Percentiles rank a stretch among this genome's conserved stretches.
These are phyloP conservation scores for Alternaria triticimaculans DNA, from an alignment of 2,329 filamentous ascomycete species.

Conservation along the genomic window DNA sequence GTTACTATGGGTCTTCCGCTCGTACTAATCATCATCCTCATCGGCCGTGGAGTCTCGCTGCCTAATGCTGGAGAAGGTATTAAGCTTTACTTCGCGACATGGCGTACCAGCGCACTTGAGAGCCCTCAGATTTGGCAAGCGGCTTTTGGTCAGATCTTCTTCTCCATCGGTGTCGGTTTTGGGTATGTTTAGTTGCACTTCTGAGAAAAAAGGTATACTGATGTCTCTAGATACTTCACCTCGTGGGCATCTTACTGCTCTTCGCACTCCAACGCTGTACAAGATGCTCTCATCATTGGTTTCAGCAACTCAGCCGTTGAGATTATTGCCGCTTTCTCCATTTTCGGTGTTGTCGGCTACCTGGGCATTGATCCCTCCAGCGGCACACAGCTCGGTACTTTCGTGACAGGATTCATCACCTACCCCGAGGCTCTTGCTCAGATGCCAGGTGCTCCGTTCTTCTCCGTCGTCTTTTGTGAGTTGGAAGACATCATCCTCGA, in stretches of 20 bases:
- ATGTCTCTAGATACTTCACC: not conserved
- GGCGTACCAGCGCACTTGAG: slow-evolving; percentile 23
- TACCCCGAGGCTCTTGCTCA: slow-evolving; percentile 60
- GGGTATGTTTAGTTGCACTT: slow-evolving; percentile 54
- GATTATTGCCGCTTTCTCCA: slow-evolving; percentile 53
- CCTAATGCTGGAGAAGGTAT: slow-evolving; percentile 14
- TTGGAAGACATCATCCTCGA: rapidly evolving
- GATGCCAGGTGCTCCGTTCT: slow-evolving; percentile 62
- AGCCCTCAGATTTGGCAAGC: slow-evolving; percentile 61
- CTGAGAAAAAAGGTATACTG: not conserved
- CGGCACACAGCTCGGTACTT: slow-evolving; percentile 56
- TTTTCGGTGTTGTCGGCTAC: slow-evolving; percentile 62
- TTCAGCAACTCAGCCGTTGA: slow-evolving; percentile 61
- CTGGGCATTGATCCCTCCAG: slow-evolving; percentile 45
- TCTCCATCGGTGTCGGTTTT: slow-evolving; percentile 55
- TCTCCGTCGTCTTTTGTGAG: slow-evolving; percentile 57
- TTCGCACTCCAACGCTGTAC: slow-evolving; percentile 55
- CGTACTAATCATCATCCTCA: slow-evolving; percentile 17
- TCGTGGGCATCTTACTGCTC: slow-evolving; percentile 8
- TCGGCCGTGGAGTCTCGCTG: slow-evolving; percentile 20
- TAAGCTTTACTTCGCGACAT: slow-evolving; percentile 18
- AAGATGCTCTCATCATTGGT: slow-evolving; percentile 61
- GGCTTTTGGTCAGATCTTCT: slow-evolving; percentile 60
- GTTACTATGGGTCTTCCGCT: slow-evolving; percentile 31
- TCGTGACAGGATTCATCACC: slow-evolving; percentile 62